A percentile compares a stretch with the other conserved stretches of the same genome.
Evolutionary conservation across 768 basidiomycete species (phyloP).

Genomic region (Tricholoma bakamatsutake): DNA sequence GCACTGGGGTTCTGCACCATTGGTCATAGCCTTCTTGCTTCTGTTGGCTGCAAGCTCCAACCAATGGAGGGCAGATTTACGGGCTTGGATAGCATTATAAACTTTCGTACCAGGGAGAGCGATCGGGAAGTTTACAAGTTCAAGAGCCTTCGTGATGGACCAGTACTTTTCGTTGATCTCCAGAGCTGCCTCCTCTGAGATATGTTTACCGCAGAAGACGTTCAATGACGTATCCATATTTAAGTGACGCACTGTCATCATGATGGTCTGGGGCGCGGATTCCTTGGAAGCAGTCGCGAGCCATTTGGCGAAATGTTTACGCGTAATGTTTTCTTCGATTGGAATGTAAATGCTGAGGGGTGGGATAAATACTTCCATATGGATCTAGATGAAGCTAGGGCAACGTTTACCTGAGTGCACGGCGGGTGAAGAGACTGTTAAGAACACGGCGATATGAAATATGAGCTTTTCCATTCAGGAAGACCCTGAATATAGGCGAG

Average conservation of each 20-base stretch:
- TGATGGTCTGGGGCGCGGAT: constrained; percentile 53
- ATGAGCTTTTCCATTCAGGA: constrained; percentile 89
- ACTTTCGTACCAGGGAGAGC: constrained; percentile 95
- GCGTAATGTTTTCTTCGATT: constrained; percentile 79
- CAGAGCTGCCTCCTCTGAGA: constrained; percentile 68
- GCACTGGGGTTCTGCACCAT: constrained; percentile 76
- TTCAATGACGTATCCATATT: constrained; percentile 98
- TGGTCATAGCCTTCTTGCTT: constrained; percentile 79
- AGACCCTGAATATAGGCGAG: constrained; percentile 61
- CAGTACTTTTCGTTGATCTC: constrained; percentile 95
- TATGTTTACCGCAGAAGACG: constrained; percentile 92
- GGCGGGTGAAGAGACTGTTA: constrained; percentile 90
- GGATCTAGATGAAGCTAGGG: constrained; percentile 1
- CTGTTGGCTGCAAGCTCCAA: constrained; percentile 71
- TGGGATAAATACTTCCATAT: not conserved
- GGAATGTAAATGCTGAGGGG: constrained; percentile 66
- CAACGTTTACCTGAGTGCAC: constrained; percentile 74
- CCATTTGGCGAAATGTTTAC: constrained; percentile 74
- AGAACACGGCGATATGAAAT: constrained; percentile 90
- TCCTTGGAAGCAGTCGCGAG: constrained; percentile 47
- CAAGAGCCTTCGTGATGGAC: constrained; percentile 90
- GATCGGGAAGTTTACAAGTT: constrained; percentile 98
- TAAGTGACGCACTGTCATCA: constrained; percentile 87
- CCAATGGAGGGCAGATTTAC: constrained; percentile 80
- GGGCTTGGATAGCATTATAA: constrained; percentile 86